phyloP scores from a whole-genome alignment of 176 grass and related monocot species.

The Tuctoria greenei region DNA sequence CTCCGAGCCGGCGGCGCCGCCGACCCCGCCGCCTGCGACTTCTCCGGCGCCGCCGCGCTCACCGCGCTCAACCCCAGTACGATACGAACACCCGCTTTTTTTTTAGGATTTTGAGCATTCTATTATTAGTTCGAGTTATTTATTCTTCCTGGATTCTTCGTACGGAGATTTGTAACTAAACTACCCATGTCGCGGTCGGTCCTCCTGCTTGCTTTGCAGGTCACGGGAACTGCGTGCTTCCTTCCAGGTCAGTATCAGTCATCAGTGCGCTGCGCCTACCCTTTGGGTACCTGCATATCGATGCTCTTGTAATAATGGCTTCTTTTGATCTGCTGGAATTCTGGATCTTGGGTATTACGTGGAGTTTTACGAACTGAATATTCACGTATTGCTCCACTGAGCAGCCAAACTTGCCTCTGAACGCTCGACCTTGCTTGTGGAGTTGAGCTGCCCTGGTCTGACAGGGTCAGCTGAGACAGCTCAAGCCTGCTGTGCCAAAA shows the following conservation, averaged over 20 bases:
- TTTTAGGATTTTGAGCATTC: too few species aligned
- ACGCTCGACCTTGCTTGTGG: too few species aligned
- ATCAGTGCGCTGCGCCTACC: background rate
- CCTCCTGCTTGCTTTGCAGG: constrained; percentile 39
- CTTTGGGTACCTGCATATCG: background rate
- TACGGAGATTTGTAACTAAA: constrained; percentile 22
- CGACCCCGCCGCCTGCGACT: constrained; percentile 53
- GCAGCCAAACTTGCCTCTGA: too few species aligned
- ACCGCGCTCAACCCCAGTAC: constrained; percentile 66
- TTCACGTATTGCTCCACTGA: too few species aligned
- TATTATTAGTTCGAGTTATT: background rate
- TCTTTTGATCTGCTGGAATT: background rate
- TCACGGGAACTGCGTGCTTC: constrained; percentile 50
- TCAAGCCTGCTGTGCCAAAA: too few species aligned
- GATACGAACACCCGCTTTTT: constrained; percentile 26
- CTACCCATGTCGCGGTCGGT: background rate
- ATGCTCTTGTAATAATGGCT: background rate
- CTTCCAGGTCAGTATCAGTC: constrained; percentile 82
- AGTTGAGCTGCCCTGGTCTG: too few species aligned
- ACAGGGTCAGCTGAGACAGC: too few species aligned
- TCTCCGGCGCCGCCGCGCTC: constrained; percentile 72
- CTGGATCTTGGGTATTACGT: background rate
- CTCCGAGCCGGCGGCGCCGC: constrained; percentile 48
- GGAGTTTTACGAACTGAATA: background rate
- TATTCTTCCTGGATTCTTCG: background rate